phyloP scores from a whole-genome alignment of 805 yeast genomes.

The Metschnikowia aberdeeniae region DNA sequence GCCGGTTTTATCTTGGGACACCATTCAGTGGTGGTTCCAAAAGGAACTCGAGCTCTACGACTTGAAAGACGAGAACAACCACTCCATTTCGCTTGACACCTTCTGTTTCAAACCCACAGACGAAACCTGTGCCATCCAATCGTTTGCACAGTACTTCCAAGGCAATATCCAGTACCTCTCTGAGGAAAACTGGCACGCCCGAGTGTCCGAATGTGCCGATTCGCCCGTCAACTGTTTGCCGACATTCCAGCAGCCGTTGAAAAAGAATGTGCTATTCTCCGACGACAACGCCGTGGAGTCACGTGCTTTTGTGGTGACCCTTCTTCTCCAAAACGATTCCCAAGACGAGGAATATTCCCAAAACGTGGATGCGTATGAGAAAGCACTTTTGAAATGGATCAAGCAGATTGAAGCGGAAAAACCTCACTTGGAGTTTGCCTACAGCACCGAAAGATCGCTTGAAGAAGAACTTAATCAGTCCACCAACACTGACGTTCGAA shows the following conservation, averaged over 20 bases:
- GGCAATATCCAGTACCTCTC: conserved; percentile 53
- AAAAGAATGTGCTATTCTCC: conserved; percentile 59
- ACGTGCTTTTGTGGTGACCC: conserved; percentile 71
- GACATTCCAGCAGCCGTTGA: conserved; percentile 84
- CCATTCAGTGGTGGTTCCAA: conserved; percentile 85
- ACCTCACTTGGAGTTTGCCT: conserved; percentile 61
- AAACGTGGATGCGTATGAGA: conserved; percentile 62
- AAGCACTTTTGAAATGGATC: conserved; percentile 55
- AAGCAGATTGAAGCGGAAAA: conserved; percentile 43
- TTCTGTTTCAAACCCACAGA: conserved; percentile 82
- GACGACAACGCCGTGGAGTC: conserved; percentile 53
- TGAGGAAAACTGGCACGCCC: conserved; percentile 51
- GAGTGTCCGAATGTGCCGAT: conserved; percentile 57
- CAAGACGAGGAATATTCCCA: conserved; percentile 36
- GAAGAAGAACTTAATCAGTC: conserved; percentile 81
- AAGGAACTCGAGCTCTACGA: conserved; percentile 52
- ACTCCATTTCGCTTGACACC: conserved; percentile 45
- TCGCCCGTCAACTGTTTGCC: conserved; percentile 91
- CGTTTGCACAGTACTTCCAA: conserved; percentile 82
- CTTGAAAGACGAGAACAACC: conserved; percentile 22
- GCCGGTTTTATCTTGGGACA: conserved; percentile 54
- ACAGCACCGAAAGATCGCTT: conserved; percentile 77
- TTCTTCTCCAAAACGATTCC: conserved; percentile 56
- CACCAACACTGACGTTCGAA: conserved; percentile 70
- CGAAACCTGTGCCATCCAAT: conserved; percentile 77